Conservation (phyloP, 495 filamentous ascomycete genomes). For the Neurospora africana region DNA sequence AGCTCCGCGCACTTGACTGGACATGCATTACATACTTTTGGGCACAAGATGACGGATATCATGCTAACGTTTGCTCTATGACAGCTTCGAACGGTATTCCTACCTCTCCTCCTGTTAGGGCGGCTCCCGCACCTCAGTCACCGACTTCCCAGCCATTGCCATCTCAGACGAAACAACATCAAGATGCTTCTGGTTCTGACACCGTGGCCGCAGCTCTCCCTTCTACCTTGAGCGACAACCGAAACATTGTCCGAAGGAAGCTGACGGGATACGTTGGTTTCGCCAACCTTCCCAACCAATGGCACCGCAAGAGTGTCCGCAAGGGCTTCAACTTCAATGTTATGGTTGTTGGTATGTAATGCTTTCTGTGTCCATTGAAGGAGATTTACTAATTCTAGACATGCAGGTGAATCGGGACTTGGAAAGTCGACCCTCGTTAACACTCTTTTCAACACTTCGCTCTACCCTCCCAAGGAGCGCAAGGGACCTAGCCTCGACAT, state of each 20-base stretch:
- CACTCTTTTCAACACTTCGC: constrained; percentile 97
- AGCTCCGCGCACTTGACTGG: constrained; percentile 15
- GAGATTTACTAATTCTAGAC: constrained; percentile 7
- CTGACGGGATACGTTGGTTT: constrained; percentile 97
- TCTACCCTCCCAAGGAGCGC: constrained; percentile 97
- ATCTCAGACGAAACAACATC: constrained; percentile 28
- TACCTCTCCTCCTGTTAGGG: constrained; percentile 17
- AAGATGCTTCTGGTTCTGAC: constrained; percentile 68
- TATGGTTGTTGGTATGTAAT: constrained; percentile 89
- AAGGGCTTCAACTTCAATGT: constrained; percentile 99
- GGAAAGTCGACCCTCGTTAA: constrained; percentile 99
- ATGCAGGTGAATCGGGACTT: constrained; percentile 88
- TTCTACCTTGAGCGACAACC: constrained; percentile 66
- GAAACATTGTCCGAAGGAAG: constrained; percentile 97
- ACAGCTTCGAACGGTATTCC: constrained; percentile 41
- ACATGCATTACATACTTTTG: neutral
- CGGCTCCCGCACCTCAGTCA: constrained; percentile 20
- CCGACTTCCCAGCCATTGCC: constrained; percentile 46
- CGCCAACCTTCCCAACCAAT: constrained; percentile 97
- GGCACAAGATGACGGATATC: neutral
- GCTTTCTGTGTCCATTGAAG: neutral
- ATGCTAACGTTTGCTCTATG: constrained; percentile 20
- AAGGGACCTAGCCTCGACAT: constrained; percentile 94
- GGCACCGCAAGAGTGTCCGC: constrained; percentile 99
- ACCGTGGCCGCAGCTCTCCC: constrained; percentile 61